Conservation (phyloP, 106 monocot species). For the Narthecium ossifragum region DNA sequence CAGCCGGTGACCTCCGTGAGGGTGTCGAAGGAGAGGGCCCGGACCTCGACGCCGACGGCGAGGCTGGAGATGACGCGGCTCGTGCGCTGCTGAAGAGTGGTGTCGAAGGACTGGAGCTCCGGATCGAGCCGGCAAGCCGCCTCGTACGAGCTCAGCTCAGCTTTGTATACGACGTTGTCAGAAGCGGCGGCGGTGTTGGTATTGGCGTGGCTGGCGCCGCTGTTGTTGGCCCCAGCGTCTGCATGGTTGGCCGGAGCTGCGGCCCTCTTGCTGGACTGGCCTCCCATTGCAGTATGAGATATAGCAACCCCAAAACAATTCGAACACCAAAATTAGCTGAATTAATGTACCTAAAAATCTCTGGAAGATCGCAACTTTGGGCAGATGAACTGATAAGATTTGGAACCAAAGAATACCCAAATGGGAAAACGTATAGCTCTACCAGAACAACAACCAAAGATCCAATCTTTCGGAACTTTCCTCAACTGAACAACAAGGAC, state of each 20-base stretch:
- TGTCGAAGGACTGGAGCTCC: slow-evolving; percentile 63
- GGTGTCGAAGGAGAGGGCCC: slow-evolving; percentile 66
- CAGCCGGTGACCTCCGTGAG: slow-evolving; percentile 77
- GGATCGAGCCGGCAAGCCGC: slow-evolving; percentile 71
- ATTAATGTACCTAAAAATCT: no score
- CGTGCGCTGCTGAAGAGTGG: slow-evolving; percentile 68
- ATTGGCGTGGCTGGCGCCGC: neutral
- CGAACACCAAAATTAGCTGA: no score
- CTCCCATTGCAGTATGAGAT: slow-evolving; percentile 28
- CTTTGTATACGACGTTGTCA: slow-evolving; percentile 4
- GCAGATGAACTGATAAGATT: neutral
- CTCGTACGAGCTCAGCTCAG: slow-evolving; percentile 69
- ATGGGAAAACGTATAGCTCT: no score
- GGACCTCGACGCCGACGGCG: slow-evolving; percentile 55
- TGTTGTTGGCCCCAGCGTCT: slow-evolving; percentile 6
- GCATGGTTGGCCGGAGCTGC: neutral
- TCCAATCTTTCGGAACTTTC: neutral
- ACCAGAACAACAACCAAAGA: no score
- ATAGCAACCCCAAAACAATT: no score
- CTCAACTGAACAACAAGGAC: neutral
- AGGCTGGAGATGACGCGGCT: slow-evolving; percentile 73
- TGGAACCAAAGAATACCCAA: neutral
- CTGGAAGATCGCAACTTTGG: slow-evolving; percentile 8
- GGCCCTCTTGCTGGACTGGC: slow-evolving; percentile 30
- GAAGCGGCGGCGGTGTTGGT: slow-evolving; percentile 4